Evolutionary conservation across 2,329 filamentous ascomycete species (phyloP).

Genomic region (Stagonosporopsis rhizophila): DNA sequence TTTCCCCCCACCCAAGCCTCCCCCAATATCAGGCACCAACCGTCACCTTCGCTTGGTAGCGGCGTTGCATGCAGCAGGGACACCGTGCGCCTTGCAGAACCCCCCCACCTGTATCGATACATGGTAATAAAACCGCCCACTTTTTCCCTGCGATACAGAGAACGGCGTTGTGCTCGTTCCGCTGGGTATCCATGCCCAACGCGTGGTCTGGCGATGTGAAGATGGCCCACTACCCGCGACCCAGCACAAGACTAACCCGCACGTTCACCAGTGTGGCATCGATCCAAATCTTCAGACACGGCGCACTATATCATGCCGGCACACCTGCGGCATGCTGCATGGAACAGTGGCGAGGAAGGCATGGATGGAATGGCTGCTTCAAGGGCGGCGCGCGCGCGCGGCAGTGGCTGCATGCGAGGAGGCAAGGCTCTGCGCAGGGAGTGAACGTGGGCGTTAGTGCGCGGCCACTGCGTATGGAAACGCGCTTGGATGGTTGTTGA

Average conservation of each 20-base stretch:
- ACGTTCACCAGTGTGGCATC: slow-evolving; percentile 5
- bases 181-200: slow-evolving; percentile 20
- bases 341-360: neutral
- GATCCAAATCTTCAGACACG: neutral
- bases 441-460: slow-evolving; percentile 2
- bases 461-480: neutral
- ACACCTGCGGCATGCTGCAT: neutral
- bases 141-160: neutral
- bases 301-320: neutral
- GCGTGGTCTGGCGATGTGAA: neutral
- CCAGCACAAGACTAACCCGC: slow-evolving; percentile 16
- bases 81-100: slow-evolving; percentile 2
- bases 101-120: slow-evolving; percentile 15
- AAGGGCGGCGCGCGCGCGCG: too few species aligned
- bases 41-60: slow-evolving; percentile 1
- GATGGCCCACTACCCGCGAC: slow-evolving; percentile 12
- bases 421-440: neutral
- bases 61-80: neutral
- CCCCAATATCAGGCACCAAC: slow-evolving; percentile 14
- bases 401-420: neutral
- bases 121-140: slow-evolving; percentile 7
- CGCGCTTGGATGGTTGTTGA: neutral
- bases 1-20: neutral
- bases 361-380: neutral
- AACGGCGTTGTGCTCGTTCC: neutral